Percentiles rank a stretch among this genome's conserved stretches.
phyloP scores from a whole-genome alignment of 441 rosid genomes.

The Populus tomentosa region DNA sequence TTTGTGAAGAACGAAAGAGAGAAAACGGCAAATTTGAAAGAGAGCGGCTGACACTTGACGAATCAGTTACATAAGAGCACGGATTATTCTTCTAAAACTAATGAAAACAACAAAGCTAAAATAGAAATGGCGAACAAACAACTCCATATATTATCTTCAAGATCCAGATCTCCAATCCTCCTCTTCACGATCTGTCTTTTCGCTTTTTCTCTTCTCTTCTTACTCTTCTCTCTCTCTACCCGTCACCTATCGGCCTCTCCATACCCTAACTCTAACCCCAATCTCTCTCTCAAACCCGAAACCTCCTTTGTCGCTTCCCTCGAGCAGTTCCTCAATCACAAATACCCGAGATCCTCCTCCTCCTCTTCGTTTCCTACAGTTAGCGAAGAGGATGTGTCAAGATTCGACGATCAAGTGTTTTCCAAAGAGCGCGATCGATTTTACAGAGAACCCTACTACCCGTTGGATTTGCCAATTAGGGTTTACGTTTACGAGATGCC shows the following conservation, averaged over 20 bases:
- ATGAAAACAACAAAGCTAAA: background rate
- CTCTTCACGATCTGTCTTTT: slow-evolving; percentile 33
- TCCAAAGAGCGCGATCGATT: slow-evolving; percentile 43
- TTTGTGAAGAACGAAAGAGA: background rate
- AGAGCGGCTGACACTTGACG: background rate
- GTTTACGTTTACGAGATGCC: slow-evolving; percentile 97
- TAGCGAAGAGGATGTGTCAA: slow-evolving; percentile 33
- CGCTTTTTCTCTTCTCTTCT: slow-evolving; percentile 28
- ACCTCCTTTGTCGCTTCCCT: slow-evolving; percentile 73
- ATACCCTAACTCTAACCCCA: background rate
- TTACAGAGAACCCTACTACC: slow-evolving; percentile 42
- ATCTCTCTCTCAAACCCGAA: slow-evolving; percentile 25
- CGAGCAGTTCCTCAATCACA: slow-evolving; percentile 39
- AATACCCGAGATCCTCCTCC: background rate
- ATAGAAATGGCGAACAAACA: slow-evolving; percentile 24
- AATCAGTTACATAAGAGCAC: background rate
- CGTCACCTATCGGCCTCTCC: slow-evolving; percentile 10
- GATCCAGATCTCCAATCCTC: slow-evolving; percentile 46
- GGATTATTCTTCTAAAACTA: background rate
- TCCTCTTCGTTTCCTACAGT: slow-evolving; percentile 9
- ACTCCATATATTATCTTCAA: slow-evolving; percentile 5
- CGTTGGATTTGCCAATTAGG: slow-evolving; percentile 52
- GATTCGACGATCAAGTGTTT: slow-evolving; percentile 43
- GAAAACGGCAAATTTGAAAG: background rate
- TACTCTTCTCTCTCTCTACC: slow-evolving; percentile 25